Evolutionary conservation across 192 early-diverging fungal species (phyloP).

Genomic region (Rhizophlyctis rosea): DNA sequence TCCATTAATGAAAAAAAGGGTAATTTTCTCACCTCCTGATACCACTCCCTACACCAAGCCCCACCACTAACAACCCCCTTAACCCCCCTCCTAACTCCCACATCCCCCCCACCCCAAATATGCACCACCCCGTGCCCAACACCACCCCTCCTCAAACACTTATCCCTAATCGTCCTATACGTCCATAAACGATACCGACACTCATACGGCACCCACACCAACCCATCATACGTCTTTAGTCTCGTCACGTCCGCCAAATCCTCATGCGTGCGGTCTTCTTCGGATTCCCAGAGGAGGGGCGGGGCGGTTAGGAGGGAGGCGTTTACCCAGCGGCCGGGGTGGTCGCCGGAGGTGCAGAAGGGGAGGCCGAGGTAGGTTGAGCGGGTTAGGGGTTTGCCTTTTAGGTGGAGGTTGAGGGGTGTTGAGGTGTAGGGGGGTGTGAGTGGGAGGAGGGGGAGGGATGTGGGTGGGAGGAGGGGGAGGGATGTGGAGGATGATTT

Average conservation of each 20-base stretch:
- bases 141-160: slow-evolving; percentile 7
- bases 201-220: slow-evolving; percentile 23
- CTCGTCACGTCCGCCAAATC: slow-evolving; percentile 10
- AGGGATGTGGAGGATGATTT: no score
- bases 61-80: slow-evolving; percentile 15
- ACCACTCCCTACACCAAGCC: slow-evolving; percentile 22
- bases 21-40: slow-evolving; percentile 17
- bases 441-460: no score
- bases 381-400: slow-evolving; percentile 8
- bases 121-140: slow-evolving; percentile 9
- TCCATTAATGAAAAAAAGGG: background rate
- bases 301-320: slow-evolving; percentile 12
- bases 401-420: slow-evolving; percentile 1
- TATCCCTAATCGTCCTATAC: slow-evolving; percentile 9
- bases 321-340: slow-evolving; percentile 20
- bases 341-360: slow-evolving; percentile 6
- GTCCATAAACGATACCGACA: slow-evolving; percentile 18
- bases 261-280: slow-evolving; percentile 13
- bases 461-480: no score
- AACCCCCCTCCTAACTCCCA: slow-evolving; percentile 4
- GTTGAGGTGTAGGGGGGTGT: no score
- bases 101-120: slow-evolving; percentile 12
- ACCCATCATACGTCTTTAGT: slow-evolving; percentile 16
- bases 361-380: slow-evolving; percentile 20
- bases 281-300: slow-evolving; percentile 4